Evolutionary conservation across 352 stramenopile genomes (phyloP).

Genomic region (Globisporangium lucens): DNA sequence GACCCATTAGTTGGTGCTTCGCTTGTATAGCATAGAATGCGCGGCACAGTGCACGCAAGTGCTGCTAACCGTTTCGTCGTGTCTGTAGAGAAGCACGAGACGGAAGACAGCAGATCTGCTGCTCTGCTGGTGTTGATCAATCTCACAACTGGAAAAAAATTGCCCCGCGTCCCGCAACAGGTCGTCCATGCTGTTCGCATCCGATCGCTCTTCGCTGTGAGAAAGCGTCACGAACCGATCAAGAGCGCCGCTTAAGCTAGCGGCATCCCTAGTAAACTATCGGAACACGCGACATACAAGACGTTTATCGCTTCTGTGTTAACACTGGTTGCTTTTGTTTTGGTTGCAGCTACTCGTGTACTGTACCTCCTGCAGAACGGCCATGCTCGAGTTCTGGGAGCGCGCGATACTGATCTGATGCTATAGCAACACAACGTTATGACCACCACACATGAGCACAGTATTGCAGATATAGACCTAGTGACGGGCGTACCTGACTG

Average conservation of each 20-base stretch:
- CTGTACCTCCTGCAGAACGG: slow-evolving; percentile 35
- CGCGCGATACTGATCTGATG: slow-evolving; percentile 40
- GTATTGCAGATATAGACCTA: neutral
- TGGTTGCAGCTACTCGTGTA: neutral
- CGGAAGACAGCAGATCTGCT: neutral
- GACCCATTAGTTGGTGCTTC: too few species aligned
- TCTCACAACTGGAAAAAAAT: slow-evolving; percentile 22
- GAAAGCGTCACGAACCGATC: slow-evolving; percentile 12
- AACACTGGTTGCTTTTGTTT: too few species aligned
- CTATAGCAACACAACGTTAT: slow-evolving; percentile 15
- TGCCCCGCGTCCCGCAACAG: slow-evolving; percentile 30
- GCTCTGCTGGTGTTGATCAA: neutral
- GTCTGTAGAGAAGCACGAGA: slow-evolving; percentile 13
- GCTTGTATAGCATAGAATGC: too few species aligned
- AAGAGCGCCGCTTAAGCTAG: slow-evolving; percentile 23
- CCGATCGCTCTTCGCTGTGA: slow-evolving; percentile 5
- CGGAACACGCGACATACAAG: neutral
- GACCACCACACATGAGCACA: neutral
- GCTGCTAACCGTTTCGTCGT: slow-evolving; percentile 10
- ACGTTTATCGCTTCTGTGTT: neutral
- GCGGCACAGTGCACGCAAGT: neutral
- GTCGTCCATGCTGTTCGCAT: slow-evolving; percentile 28
- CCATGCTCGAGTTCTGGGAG: slow-evolving; percentile 20
- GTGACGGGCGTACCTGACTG: slow-evolving; percentile 21
- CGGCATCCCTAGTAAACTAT: slow-evolving; percentile 39